phyloP scores from a whole-genome alignment of 2,329 filamentous ascomycete species.

The Aspergillus sp. region DNA sequence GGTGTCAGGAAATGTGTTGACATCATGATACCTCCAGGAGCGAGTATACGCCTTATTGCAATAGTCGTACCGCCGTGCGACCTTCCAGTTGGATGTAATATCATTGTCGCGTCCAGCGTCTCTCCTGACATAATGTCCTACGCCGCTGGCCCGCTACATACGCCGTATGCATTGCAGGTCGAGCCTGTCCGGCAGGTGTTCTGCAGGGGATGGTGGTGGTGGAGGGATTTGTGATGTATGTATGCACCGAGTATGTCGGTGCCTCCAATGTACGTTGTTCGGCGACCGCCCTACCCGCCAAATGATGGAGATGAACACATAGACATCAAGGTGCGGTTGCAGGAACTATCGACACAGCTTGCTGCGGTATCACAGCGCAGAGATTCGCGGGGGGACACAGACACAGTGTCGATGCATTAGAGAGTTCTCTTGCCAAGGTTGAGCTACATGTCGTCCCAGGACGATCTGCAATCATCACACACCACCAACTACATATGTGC shows the following conservation, averaged over 20 bases:
- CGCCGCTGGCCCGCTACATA: too few species aligned
- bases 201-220: conserved; percentile 8
- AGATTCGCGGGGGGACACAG: neutral
- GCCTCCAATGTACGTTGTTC: neutral
- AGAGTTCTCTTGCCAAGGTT: neutral
- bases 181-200: conserved; percentile 6
- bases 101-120: too few species aligned
- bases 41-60: too few species aligned
- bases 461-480: neutral
- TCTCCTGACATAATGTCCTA: too few species aligned
- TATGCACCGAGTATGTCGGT: neutral
- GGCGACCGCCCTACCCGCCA: conserved; percentile 6
- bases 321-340: neutral
- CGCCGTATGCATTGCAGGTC: neutral
- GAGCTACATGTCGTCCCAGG: too few species aligned
- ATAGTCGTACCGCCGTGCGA: too few species aligned
- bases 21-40: too few species aligned
- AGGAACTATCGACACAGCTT: conserved; percentile 2
- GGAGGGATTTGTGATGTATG: neutral
- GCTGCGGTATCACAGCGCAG: neutral
- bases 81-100: too few species aligned
- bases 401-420: neutral
- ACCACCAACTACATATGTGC: neutral
- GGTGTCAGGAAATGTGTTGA: too few species aligned
- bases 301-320: neutral